Evolutionary conservation across 352 stramenopile genomes (phyloP).

Genomic region (Globisporangium parvum): DNA sequence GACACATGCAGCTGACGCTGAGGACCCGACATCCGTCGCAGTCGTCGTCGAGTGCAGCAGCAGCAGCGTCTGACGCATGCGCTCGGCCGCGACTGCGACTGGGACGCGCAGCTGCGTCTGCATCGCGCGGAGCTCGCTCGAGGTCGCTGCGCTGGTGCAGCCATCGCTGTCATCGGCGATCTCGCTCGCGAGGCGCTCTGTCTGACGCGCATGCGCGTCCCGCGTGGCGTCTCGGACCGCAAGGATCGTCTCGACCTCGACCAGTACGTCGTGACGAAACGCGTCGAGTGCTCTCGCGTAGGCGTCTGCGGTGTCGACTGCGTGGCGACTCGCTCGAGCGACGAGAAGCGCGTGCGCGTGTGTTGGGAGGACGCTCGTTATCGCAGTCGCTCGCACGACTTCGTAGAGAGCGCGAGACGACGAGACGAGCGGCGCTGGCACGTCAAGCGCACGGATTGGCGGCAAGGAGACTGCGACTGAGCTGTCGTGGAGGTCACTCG

Average conservation of each 20-base stretch:
- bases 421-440: not conserved
- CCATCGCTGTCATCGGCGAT: slow-evolving; percentile 1
- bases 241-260: slow-evolving; percentile 20
- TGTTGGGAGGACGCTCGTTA: slow-evolving; percentile 3
- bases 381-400: slow-evolving; percentile 16
- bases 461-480: not conserved
- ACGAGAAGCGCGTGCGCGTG: too few relatives aligned
- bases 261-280: slow-evolving; percentile 5
- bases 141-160: slow-evolving; percentile 3
- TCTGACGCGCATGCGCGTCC: slow-evolving; percentile 16
- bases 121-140: slow-evolving; percentile 16
- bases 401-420: slow-evolving; percentile 17
- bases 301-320: too few relatives aligned
- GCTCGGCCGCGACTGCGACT: slow-evolving; percentile 3
- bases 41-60: not conserved
- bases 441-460: not conserved
- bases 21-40: not conserved
- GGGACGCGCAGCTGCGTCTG: slow-evolving; percentile 14
- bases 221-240: slow-evolving; percentile 20
- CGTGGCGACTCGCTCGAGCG: too few relatives aligned
- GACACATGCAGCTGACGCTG: not conserved
- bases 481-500: too few relatives aligned
- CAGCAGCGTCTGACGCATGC: slow-evolving; percentile 1
- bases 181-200: slow-evolving; percentile 19
- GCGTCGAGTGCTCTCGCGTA: too few relatives aligned